Percentiles rank a stretch among this genome's conserved stretches.
These are phyloP conservation scores for Coleophoma cylindrospora DNA, from an alignment of 2,329 filamentous ascomycete genomes.

Conservation along the genomic window DNA sequence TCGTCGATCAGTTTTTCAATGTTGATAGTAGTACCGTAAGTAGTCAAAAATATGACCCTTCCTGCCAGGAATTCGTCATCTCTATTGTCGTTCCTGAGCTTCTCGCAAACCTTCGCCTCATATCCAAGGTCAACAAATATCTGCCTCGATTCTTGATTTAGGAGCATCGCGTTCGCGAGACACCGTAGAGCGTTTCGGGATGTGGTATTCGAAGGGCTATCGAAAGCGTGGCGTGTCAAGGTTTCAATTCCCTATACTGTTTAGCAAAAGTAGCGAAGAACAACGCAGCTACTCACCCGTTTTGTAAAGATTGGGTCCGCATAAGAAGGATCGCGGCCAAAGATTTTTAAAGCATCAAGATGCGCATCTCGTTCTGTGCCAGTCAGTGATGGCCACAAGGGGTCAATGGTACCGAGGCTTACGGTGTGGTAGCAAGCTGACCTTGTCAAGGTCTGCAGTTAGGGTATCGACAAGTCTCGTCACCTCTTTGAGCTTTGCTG, in stretches of 20 bases:
- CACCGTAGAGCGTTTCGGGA: conserved; percentile 76
- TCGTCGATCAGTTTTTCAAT: conserved; percentile 61
- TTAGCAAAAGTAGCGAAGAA: conserved; percentile 11
- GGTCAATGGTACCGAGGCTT: conserved; percentile 24
- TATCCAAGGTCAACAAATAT: conserved; percentile 68
- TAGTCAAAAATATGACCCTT: conserved; percentile 75
- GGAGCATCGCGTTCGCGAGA: conserved; percentile 77
- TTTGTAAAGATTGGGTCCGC: conserved; percentile 82
- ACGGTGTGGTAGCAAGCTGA: conserved; percentile 56
- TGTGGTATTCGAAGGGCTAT: conserved; percentile 54
- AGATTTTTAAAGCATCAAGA: conserved; percentile 69
- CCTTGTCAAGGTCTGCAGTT: conserved; percentile 54
- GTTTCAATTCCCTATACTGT: conserved; percentile 63
- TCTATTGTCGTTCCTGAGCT: conserved; percentile 65
- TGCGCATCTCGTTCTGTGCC: conserved; percentile 54
- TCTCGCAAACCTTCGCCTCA: conserved; percentile 61
- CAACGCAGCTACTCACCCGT: conserved; percentile 45
- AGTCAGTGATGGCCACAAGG: conserved; percentile 1
- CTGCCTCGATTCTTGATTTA: conserved; percentile 64
- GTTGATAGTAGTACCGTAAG: conserved; percentile 69
- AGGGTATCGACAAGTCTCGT: conserved; percentile 58
- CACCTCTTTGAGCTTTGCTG: conserved; percentile 67
- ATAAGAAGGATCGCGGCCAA: conserved; percentile 66
- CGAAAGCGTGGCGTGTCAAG: conserved; percentile 69
- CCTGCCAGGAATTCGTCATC: conserved; percentile 85